Base-by-base conservation (phyloP, 352 stramenopile species). In the Aphanomyces euteiches region DNA sequence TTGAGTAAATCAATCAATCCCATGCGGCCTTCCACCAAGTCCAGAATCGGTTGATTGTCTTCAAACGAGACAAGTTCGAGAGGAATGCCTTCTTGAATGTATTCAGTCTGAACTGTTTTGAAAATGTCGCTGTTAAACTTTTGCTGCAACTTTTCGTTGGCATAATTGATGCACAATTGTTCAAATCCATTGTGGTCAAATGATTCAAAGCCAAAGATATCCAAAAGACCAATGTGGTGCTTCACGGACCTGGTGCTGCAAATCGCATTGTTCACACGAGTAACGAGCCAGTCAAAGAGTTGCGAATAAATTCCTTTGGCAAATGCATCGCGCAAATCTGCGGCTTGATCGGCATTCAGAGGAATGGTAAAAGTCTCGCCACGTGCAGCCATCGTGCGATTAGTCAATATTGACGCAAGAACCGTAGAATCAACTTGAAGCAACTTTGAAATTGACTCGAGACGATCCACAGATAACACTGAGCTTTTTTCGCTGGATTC, bases 141-240 rank as follows among this genome's bases (percentile, higher is more conserved):
- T 63, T 90, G 80, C 75, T 97, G 90, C 7, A 97, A 79, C 76
- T 93, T 94, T 67, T 97, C 90, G 74, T 97, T 97, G 10, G 83
- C 88, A 67, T 91, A 96, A 79, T 96, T 96, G 73, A 96, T 96
- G 74, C 89, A 96, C 39, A 96, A 77, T 75, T 98, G 93, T 72
- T 96, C 88, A 54, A 96, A 96, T 37, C 79, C 86, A 69, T 93
- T 92, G 48, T 79, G 81, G 45, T 96, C 77, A 68, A 98, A 98
- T 54, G 79, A 90, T 77, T 98, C 96, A 72, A 98, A 98, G 13
- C 96, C 94, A 75, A 98, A 98, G 71, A 98, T 98, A 78, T 98
- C 96, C 19, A 98, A 77, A 66, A 98, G 76, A 66, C 91, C 89
- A 74, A 98, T 98, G 76, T 92, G 83, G 19, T 78, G 83, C 74